A percentile compares a stretch with the other conserved stretches of the same genome.
Evolutionary conservation across 495 filamentous ascomycete species (phyloP).

Genomic region (Xylaria bambusicola): DNA sequence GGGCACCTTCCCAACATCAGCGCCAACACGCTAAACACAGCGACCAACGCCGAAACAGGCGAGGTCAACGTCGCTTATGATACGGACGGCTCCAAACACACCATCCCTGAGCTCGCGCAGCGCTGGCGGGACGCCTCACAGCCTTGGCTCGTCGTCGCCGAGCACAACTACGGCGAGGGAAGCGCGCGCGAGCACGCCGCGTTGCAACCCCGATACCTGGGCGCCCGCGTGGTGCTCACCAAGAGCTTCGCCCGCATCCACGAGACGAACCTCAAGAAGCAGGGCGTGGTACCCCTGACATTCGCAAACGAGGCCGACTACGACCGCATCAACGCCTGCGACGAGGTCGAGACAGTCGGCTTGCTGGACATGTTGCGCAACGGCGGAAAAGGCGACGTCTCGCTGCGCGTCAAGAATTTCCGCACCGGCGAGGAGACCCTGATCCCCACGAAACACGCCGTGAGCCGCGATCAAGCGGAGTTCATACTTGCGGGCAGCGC

Average conservation of each 20-base stretch:
- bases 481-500: constrained; percentile 95
- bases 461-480: constrained; percentile 82
- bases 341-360: constrained; percentile 78
- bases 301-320: constrained; percentile 89
- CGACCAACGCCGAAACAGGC: constrained; percentile 85
- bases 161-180: constrained; percentile 98
- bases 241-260: constrained; percentile 97
- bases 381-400: constrained; percentile 79
- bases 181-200: constrained; percentile 94
- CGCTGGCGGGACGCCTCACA: constrained; percentile 73
- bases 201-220: constrained; percentile 92
- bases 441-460: constrained; percentile 71
- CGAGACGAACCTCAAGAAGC: constrained; percentile 99
- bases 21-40: constrained; percentile 93
- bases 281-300: constrained; percentile 91
- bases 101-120: constrained; percentile 82
- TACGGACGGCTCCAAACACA: constrained; percentile 62
- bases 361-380: constrained; percentile 76
- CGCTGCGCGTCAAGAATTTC: constrained; percentile 62
- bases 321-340: constrained; percentile 75
- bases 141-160: constrained; percentile 90
- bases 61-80: constrained; percentile 92
- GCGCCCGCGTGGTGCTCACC: constrained; percentile 80
- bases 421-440: constrained; percentile 60
- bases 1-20: constrained; percentile 97